phyloP scores from a whole-genome alignment of 306 rosid genomes.

The Pyrus pyrifolia region DNA sequence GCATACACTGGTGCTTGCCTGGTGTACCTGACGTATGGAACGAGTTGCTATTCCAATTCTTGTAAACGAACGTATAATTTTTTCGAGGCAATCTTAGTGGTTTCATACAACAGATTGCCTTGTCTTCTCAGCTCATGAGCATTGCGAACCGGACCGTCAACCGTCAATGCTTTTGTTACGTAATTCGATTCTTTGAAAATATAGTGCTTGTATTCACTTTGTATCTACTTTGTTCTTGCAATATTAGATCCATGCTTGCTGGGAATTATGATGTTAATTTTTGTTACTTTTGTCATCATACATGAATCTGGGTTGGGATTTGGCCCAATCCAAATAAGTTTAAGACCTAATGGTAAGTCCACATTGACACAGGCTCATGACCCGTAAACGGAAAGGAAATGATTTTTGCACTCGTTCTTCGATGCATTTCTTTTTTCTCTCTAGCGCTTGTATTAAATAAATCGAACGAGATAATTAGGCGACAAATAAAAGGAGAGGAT shows the following conservation, averaged over 20 bases:
- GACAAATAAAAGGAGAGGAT: too few species aligned
- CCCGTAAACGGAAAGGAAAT: neutral
- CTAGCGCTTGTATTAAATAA: too few species aligned
- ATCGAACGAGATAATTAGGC: too few species aligned
- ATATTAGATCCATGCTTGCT: neutral
- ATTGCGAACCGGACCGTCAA: neutral
- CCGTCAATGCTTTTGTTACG: neutral
- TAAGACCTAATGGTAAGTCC: neutral
- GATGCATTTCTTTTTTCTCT: too few species aligned
- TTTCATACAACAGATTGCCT: neutral
- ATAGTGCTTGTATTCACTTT: neutral
- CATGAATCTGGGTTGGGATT: neutral
- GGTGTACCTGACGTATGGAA: slow-evolving; percentile 97
- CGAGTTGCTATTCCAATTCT: slow-evolving; percentile 71
- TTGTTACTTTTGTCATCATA: neutral
- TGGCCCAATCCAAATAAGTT: neutral
- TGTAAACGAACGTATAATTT: slow-evolving; percentile 19
- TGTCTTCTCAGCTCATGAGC: neutral
- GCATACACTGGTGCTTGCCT: slow-evolving; percentile 98
- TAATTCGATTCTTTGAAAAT: neutral
- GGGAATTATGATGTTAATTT: neutral
- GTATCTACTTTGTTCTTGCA: neutral
- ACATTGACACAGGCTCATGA: neutral
- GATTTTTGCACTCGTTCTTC: too few species aligned
- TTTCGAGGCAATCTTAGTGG: neutral